These are phyloP conservation scores for Colletotrichum lini DNA, from an alignment of 2,329 filamentous ascomycete species.

Conservation along the genomic window DNA sequence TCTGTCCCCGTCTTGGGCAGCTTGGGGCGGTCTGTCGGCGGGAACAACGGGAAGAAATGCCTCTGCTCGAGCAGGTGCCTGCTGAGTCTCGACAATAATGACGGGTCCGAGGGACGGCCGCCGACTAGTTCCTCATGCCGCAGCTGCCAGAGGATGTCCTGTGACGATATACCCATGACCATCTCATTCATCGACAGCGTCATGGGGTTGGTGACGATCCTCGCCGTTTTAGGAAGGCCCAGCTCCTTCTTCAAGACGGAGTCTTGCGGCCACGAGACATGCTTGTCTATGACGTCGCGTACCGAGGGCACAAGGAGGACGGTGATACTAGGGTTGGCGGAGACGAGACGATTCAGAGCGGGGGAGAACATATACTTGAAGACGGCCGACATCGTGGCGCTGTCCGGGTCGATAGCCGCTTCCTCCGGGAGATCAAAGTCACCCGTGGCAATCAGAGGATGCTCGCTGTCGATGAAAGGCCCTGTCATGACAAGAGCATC, in stretches of 20 bases:
- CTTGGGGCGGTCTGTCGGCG: slow-evolving; percentile 78
- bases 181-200: slow-evolving; percentile 90
- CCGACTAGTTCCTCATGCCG: slow-evolving; percentile 79
- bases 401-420: slow-evolving; percentile 79
- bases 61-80: slow-evolving; percentile 89
- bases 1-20: slow-evolving; percentile 76
- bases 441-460: slow-evolving; percentile 86
- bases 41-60: slow-evolving; percentile 92
- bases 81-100: slow-evolving; percentile 79
- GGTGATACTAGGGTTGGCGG: slow-evolving; percentile 81
- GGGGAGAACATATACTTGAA: slow-evolving; percentile 86
- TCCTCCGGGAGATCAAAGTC: slow-evolving; percentile 83
- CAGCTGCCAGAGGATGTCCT: slow-evolving; percentile 88
- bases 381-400: slow-evolving; percentile 83
- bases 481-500: slow-evolving; percentile 87
- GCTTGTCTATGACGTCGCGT: slow-evolving; percentile 84
- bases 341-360: slow-evolving; percentile 78
- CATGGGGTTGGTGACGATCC: slow-evolving; percentile 91
- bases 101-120: slow-evolving; percentile 67
- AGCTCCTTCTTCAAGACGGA: slow-evolving; percentile 78
- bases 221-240: slow-evolving; percentile 82
- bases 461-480: slow-evolving; percentile 92
- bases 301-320: slow-evolving; percentile 87
- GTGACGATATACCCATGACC: slow-evolving; percentile 83
- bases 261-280: slow-evolving; percentile 86